These are phyloP conservation scores for Cercospora citrullina DNA, from an alignment of 2,329 filamentous ascomycete genomes.

Conservation along the genomic window DNA sequence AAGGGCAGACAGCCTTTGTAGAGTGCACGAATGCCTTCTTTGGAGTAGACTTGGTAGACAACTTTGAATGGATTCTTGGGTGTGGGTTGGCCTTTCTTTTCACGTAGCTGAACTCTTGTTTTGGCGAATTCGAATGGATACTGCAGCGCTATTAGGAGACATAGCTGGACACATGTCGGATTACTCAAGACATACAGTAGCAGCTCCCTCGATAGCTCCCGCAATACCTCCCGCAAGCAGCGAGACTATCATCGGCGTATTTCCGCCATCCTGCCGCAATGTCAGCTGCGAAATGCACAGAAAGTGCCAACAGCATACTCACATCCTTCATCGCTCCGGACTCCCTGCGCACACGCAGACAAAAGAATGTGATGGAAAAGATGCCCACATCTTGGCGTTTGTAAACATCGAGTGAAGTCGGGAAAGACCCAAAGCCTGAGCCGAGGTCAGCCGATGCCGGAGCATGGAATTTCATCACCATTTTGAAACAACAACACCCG, in stretches of 20 bases:
- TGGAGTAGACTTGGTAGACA: constrained; percentile 55
- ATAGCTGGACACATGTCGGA: neutral
- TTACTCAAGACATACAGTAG: constrained; percentile 29
- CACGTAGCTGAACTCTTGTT: constrained; percentile 60
- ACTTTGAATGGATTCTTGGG: constrained; percentile 60
- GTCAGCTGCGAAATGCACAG: neutral
- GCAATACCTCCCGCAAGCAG: constrained; percentile 40
- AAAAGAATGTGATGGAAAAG: neutral
- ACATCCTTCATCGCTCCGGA: constrained; percentile 24
- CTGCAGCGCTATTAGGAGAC: constrained; percentile 15
- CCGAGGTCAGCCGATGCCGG: constrained; percentile 14
- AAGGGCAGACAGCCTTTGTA: constrained; percentile 65
- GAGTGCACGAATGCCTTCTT: constrained; percentile 59
- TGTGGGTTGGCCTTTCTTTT: constrained; percentile 46
- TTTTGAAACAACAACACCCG: neutral
- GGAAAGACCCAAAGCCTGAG: neutral
- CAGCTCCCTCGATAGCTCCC: constrained; percentile 39
- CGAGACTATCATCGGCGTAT: constrained; percentile 39
- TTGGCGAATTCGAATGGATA: constrained; percentile 70
- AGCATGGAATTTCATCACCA: neutral
- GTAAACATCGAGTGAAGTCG: constrained; percentile 2
- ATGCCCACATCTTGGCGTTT: constrained; percentile 1
- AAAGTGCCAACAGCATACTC: neutral
- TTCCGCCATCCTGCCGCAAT: constrained; percentile 21
- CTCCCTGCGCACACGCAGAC: neutral